A percentile compares a stretch with the other conserved stretches of the same genome.
Conservation (phyloP, 768 basidiomycete species). For the Scleroderma bovista region DNA sequence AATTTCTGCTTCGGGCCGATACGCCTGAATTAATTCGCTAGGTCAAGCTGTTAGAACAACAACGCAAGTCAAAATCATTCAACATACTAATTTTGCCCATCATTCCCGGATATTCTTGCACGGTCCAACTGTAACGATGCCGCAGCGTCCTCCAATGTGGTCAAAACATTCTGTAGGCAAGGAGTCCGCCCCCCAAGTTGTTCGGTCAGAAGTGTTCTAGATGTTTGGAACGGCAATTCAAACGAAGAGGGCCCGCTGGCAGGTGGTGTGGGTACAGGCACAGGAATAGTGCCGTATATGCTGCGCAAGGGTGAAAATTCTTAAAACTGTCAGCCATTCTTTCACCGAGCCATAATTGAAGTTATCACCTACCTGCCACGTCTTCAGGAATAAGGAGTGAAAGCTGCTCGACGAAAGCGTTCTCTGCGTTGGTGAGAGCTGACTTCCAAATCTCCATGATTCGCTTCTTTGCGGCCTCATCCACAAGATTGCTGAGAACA, state of each 20-base stretch:
- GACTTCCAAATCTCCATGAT: constrained; percentile 56
- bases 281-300: constrained; percentile 49
- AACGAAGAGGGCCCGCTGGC: constrained; percentile 28
- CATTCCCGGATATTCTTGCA: constrained; percentile 34
- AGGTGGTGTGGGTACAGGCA: constrained; percentile 41
- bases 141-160: constrained; percentile 55
- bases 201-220: constrained; percentile 52
- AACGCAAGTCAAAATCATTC: not conserved
- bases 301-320: constrained; percentile 48
- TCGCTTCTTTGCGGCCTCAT: constrained; percentile 49
- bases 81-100: constrained; percentile 41
- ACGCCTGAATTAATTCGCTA: constrained; percentile 37
- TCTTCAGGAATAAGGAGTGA: constrained; percentile 14
- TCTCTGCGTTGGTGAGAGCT: constrained; percentile 38
- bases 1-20: constrained; percentile 47
- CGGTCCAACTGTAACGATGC: constrained; percentile 57
- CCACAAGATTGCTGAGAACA: constrained; percentile 41
- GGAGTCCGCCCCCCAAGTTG: constrained; percentile 65
- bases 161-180: constrained; percentile 52
- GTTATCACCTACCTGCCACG: constrained; percentile 12
- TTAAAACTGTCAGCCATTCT: constrained; percentile 23
- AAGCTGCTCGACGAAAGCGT: constrained; percentile 43
- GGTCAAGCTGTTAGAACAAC: constrained; percentile 34
- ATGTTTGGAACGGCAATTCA: constrained; percentile 52
- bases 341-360: not conserved